Evolutionary conservation across 2,329 filamentous ascomycete species (phyloP), one percentile per base, ranked within the genome.

Genomic region (Ophiostoma sp.): DNA sequence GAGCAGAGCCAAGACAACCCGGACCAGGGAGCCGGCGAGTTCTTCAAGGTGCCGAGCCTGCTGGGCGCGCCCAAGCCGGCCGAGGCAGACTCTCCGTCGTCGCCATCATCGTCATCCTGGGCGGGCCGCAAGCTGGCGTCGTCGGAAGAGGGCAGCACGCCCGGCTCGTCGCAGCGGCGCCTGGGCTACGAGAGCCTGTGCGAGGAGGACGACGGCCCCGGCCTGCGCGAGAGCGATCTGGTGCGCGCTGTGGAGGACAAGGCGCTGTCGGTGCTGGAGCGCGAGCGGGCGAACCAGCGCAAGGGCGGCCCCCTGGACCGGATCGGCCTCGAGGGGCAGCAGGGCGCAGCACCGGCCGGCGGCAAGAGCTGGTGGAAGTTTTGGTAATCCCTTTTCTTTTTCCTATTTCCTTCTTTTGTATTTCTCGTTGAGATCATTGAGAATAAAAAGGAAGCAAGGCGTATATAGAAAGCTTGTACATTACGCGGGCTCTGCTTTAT

Each of bases 271-370:
- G 83, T 80, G 1, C 82, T 84, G 73, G 82, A 85, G 71, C 76
- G 78, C 57, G 85, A 87, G 77, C 81, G 80, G 73, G 80, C 83
- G 73, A 83, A 83, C 72, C 84, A 87, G 79, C 79, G 79, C 71
- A 77, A 73, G 15, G 85, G 84, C 27, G 85, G 85, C 1, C 81
- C 80, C 67, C 76, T 87, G 64, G 85, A 87, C 74, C 81, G 81
- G 71, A 72, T 86, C 2, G 84, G 83, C 0, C 75, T 82, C 39
- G 79, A 81, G 41, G 74, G 72, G 27, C 57, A 33, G 76, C 74
- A 72, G 74, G 69, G 23, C 70, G 41, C 23, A 23, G 52, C 66
- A 2, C 75, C 72, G 1, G 8, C 68, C 6, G 39, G 64, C 44
- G 84, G 83, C 80, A 85, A 83, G 78, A 79, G 83, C 31, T 83